These are phyloP conservation scores for Termitomyces sp. DNA, from an alignment of 768 basidiomycete genomes.

Conservation along the genomic window DNA sequence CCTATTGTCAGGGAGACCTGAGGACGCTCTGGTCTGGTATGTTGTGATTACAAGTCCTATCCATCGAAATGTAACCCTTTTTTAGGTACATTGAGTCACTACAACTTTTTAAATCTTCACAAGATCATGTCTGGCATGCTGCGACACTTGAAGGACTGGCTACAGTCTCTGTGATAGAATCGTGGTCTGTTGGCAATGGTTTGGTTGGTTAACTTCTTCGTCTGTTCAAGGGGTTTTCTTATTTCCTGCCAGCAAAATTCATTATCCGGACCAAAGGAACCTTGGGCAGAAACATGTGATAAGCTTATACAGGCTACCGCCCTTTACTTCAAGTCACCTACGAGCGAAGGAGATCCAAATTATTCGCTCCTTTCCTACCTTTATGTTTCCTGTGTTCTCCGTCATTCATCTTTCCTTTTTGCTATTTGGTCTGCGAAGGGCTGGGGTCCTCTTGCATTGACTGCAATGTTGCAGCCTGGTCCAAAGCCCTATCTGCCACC, in stretches of 20 bases:
- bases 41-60: conserved; percentile 8
- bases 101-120: conserved; percentile 63
- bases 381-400: conserved; percentile 61
- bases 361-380: conserved; percentile 63
- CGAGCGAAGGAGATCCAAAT: conserved; percentile 50
- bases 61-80: conserved; percentile 5
- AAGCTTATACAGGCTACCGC: conserved; percentile 59
- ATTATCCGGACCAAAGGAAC: conserved; percentile 47
- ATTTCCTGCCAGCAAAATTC: conserved; percentile 46
- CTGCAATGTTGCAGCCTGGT: conserved; percentile 66
- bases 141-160: conserved; percentile 83
- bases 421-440: conserved; percentile 84
- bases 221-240: conserved; percentile 7
- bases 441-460: conserved; percentile 76
- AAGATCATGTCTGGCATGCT: conserved; percentile 87
- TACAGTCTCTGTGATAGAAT: conserved; percentile 72
- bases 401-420: conserved; percentile 71
- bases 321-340: conserved; percentile 58
- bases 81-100: conserved; percentile 84
- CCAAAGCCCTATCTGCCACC: conserved; percentile 56
- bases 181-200: conserved; percentile 75
- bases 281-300: conserved; percentile 76
- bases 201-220: conserved; percentile 42
- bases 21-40: conserved; percentile 80
- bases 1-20: conserved; percentile 77